Evolutionary conservation across 768 basidiomycete species (phyloP), one percentile per base, ranked within the genome.

Genomic region (Suillus subalutaceus): DNA sequence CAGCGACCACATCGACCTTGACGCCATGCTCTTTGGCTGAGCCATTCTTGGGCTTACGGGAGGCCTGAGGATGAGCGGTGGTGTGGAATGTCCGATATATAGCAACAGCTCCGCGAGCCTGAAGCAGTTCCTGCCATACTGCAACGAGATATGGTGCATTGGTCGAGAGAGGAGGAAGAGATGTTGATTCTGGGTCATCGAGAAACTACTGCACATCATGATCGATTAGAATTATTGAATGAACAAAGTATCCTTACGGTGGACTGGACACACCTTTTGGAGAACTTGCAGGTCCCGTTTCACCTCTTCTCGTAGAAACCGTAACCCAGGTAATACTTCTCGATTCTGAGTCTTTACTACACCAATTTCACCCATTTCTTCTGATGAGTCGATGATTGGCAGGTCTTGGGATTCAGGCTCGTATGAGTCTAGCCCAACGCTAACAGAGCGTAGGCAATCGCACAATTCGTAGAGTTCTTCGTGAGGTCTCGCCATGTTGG

Each of bases 1-100:
- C 87, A 2, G 89, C 89, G 16, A 95, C 88, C 16, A 96, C 82
- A 71, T 96, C 94, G 1, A 96, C 89, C 71, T 96, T 95, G 50
- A 88, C 83, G 7, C 82, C 81, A 0, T 77, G 74, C 41, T 41
- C 41, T 60, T 43, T 60, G 0, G 72, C 68, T 46, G 67, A 61
- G 43, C 48, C 60, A n/a, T 6, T 35, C 65, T 62, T 67, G 40
- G 26, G 18, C 30, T 50, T 64, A 35, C 37, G 20, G n/a, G 13
- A 60, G 8, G 46, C 37, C 7, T 48, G 62, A 63, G 40, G 44
- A 44, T 50, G 50, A 40, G 44, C 30, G 38, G 23, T 26, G 35
- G 46, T 63, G 18, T 43, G 63, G 64, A 88, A 90, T 1, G 80
- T 84, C 68, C 84, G 88, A 73, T 87, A 88, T 23, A 95, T 79